Evolutionary conservation across 495 filamentous ascomycete genomes (phyloP), one percentile per base, ranked within the genome.

Genomic region (Lasiosphaeriaceae sp.): DNA sequence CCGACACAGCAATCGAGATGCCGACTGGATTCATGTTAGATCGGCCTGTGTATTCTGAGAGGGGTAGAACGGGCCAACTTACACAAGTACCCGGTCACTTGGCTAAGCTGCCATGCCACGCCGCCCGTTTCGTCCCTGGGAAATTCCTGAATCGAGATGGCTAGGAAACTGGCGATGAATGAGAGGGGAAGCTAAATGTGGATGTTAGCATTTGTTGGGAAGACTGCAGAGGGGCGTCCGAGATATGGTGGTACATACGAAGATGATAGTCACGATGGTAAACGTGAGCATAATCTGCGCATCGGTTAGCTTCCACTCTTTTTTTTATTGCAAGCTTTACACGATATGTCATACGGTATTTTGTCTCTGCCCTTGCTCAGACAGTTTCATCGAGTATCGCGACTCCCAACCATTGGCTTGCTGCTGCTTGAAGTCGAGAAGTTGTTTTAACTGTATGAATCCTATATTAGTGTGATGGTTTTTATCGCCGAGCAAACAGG

Each of bases 1-100:
- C 26, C 5, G 56, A 58, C 2, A 58, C 48, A 17, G 29, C 56
- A n/a, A 58, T 47, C 0, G 56, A 58, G 0, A 58, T 58, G 16
- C 56, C 56, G 16, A 58, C 39, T 43, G n/a, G n/a, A 43, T 0
- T 14, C 8, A 6, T 43, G 39, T 43, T 17, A 43, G 39, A 37
- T 14, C 8, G 8, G 39, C 39, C 14, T 43, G 0, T 16, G 14
- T 43, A 0, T 12, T n/a, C 14, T 17, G 4, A 2, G 9, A 17
- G 14, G 34, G 34, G 9, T 8, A 43, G 1, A 9, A 16, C 7
- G 1, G 39, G 39, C 1, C 7, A 5, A n/a, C 39, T 43, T 43
- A 43, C 39, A 50, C 47, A 50, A 16, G 8, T 31, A 50, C 7
- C 6, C 47, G 4, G 23, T 24, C 3, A 50, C 23, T 4, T 41